Evolutionary conservation across 805 yeast genomes (phyloP).

Genomic region (Scheffersomyces coipomensis): DNA sequence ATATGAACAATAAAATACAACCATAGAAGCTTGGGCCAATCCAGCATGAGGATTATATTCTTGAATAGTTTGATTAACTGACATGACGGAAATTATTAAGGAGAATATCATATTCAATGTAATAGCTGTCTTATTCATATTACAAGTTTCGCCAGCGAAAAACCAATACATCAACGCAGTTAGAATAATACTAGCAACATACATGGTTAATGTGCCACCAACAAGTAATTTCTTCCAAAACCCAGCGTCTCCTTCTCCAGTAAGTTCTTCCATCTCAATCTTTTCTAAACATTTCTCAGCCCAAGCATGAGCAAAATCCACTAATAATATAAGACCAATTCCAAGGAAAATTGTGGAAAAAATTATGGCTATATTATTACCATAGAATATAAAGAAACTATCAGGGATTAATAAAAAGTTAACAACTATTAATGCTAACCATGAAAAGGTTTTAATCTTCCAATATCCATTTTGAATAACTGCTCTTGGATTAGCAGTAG

Average conservation of each 20-base stretch:
- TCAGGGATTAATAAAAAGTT: slow-evolving; percentile 81
- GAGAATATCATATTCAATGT: slow-evolving; percentile 70
- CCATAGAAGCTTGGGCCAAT: slow-evolving; percentile 95
- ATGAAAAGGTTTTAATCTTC: slow-evolving; percentile 68
- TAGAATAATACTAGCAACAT: slow-evolving; percentile 66
- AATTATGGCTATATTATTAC: slow-evolving; percentile 82
- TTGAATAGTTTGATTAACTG: slow-evolving; percentile 81
- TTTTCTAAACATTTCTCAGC: slow-evolving; percentile 93
- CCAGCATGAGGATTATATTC: slow-evolving; percentile 95
- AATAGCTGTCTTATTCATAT: slow-evolving; percentile 87
- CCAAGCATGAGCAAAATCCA: slow-evolving; percentile 98
- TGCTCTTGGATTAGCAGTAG: slow-evolving; percentile 76
- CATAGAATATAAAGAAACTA: slow-evolving; percentile 81
- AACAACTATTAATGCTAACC: slow-evolving; percentile 54
- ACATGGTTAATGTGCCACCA: slow-evolving; percentile 88
- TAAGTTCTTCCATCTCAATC: slow-evolving; percentile 71
- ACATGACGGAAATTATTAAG: slow-evolving; percentile 61
- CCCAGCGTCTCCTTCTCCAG: slow-evolving; percentile 49
- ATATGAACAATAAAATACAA: slow-evolving; percentile 88
- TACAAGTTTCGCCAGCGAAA: slow-evolving; percentile 79
- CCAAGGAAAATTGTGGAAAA: slow-evolving; percentile 83
- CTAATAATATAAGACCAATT: slow-evolving; percentile 84
- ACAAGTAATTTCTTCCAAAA: slow-evolving; percentile 81
- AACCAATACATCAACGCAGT: slow-evolving; percentile 77
- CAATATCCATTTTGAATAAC: slow-evolving; percentile 90